Percentiles rank a stretch among this genome's conserved stretches.
phyloP scores from a whole-genome alignment of 169 alveolate genomes.

The Cyclospora cayetanensis region DNA sequence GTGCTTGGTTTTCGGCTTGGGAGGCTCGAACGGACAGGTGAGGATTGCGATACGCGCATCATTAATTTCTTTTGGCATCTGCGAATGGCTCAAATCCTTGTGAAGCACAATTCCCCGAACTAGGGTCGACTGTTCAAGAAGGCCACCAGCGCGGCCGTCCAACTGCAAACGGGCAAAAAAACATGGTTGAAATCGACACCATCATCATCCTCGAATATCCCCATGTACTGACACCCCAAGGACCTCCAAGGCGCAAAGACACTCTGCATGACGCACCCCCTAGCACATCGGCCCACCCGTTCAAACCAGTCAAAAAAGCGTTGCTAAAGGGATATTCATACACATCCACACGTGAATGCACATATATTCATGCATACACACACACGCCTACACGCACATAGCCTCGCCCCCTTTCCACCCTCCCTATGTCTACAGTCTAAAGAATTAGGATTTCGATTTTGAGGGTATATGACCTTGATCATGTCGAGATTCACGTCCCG shows the following conservation, averaged over 20 bases:
- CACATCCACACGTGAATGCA: too few species aligned
- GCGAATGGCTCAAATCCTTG: slow-evolving; percentile 99
- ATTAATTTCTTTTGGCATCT: slow-evolving; percentile 93
- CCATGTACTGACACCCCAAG: too few species aligned
- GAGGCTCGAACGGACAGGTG: slow-evolving; percentile 99
- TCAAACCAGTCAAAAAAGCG: too few species aligned
- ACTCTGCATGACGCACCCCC: not conserved
- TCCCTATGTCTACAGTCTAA: not conserved
- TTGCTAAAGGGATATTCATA: not conserved
- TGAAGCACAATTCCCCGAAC: slow-evolving; percentile 96
- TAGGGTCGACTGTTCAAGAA: slow-evolving; percentile 95
- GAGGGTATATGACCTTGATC: slow-evolving; percentile 88
- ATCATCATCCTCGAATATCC: too few species aligned
- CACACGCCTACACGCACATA: not conserved
- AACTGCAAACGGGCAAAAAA: slow-evolving; percentile 73
- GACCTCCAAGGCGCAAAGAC: not conserved
- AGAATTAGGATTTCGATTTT: not conserved
- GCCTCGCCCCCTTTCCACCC: too few species aligned
- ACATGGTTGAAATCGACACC: too few species aligned
- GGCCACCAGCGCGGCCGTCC: slow-evolving; percentile 97
- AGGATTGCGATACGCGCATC: slow-evolving; percentile 98
- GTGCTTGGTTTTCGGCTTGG: slow-evolving; percentile 99
- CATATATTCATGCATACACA: too few species aligned
- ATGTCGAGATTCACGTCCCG: slow-evolving; percentile 98
- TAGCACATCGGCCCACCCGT: too few species aligned